Percentiles rank a stretch among this genome's conserved stretches.
phyloP scores from a whole-genome alignment of 257 asterid species.

The Nicotiana sylvestris region DNA sequence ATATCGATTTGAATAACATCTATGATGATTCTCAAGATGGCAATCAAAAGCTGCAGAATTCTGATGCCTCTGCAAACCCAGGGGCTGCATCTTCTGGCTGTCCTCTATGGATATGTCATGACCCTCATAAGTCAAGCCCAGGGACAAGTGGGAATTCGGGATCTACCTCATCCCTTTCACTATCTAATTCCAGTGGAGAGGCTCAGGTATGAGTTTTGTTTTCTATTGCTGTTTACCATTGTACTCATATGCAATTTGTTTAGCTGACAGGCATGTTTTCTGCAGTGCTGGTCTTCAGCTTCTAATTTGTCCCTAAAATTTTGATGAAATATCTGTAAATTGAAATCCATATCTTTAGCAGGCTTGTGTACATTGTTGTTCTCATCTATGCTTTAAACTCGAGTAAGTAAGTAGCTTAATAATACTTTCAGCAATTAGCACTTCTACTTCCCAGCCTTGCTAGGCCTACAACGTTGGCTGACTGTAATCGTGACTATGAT shows the following conservation, averaged over 20 bases:
- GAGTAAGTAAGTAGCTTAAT: not conserved
- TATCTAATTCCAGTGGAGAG: conserved; percentile 86
- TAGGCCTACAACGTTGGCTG: not conserved
- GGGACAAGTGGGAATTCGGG: conserved; percentile 72
- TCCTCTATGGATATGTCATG: conserved; percentile 48
- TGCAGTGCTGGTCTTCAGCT: not conserved
- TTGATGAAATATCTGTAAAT: conserved; percentile 1
- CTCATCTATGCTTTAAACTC: not conserved
- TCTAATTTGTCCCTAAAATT: not conserved
- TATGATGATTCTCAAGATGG: conserved; percentile 84
- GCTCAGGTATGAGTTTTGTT: conserved; percentile 51
- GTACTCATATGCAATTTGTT: not conserved
- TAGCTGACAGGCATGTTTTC: not conserved
- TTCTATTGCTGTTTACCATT: not conserved
- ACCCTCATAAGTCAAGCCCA: conserved; percentile 54
- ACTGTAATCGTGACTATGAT: not conserved
- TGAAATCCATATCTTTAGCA: not conserved
- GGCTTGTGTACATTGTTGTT: not conserved
- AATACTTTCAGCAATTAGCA: not conserved
- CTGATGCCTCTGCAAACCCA: conserved; percentile 30
- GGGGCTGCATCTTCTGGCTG: conserved; percentile 35
- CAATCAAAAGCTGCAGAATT: conserved; percentile 36
- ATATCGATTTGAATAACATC: conserved; percentile 71
- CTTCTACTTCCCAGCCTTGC: not conserved
- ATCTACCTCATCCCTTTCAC: conserved; percentile 65